Conservation (phyloP, 257 asterid species). For the Eustoma russellianum region DNA sequence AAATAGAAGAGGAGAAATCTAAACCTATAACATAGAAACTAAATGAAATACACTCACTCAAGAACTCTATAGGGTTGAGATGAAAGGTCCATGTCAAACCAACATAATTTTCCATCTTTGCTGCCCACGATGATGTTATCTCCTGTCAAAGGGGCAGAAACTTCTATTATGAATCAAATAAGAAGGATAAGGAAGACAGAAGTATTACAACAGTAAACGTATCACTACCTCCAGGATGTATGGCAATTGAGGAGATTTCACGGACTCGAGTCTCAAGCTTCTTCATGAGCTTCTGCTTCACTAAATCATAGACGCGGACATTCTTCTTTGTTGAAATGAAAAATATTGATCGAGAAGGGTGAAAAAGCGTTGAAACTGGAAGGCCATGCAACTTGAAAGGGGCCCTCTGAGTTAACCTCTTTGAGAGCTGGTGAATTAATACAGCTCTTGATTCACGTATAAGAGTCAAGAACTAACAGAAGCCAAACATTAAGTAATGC, state of each 20-base stretch:
- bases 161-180: constrained; percentile 1
- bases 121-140: constrained; percentile 90
- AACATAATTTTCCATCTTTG: constrained; percentile 88
- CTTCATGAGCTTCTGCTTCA: constrained; percentile 66
- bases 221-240: constrained; percentile 80
- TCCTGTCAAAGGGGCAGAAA: constrained; percentile 41
- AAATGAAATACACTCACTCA: constrained; percentile 37
- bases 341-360: constrained; percentile 78
- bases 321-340: constrained; percentile 77
- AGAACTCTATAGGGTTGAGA: constrained; percentile 83
- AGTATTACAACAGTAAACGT: constrained; percentile 4
- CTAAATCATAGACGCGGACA: constrained; percentile 72
- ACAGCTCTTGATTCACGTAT: constrained; percentile 76
- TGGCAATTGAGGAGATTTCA: constrained; percentile 79
- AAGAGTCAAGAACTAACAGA: constrained; percentile 53
- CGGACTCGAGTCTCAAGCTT: constrained; percentile 88
- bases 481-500: background rate
- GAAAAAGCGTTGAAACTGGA: constrained; percentile 81
- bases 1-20: background rate
- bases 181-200: background rate
- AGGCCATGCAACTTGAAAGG: constrained; percentile 89
- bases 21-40: background rate
- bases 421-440: constrained; percentile 75
- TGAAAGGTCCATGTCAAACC: constrained; percentile 99
- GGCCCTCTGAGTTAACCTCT: constrained; percentile 53